Evolutionary conservation across 2,329 filamentous ascomycete genomes (phyloP), one percentile per base, ranked within the genome.

Genomic region (Cylindrodendrum hubeiense): DNA sequence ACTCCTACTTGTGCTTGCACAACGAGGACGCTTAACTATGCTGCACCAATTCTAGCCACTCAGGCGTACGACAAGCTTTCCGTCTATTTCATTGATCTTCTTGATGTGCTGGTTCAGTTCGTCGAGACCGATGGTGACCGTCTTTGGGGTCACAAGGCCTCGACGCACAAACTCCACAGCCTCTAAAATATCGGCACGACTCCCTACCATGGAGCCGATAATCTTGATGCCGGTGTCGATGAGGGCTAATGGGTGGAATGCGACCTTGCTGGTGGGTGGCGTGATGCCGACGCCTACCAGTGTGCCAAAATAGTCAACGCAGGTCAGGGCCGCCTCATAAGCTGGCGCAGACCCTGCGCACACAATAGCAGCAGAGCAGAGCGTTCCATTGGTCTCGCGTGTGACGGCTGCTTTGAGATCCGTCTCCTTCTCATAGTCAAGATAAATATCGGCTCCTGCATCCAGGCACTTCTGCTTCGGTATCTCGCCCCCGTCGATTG

Each of bases 151-250:
- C 9, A 64, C 61, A 17, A 60, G 30, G 17, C 55, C 44, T 28
- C 61, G 52, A 2, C 26, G 43, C 15, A 64, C 61, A 28, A 64
- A 64, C 26, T 64, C 61, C 41, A 64, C 49, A 5, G 61, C 61
- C 41, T 60, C 61, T 1, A 39, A 24, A 37, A 64, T 44, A 19
- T 64, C 61, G 1, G 61, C 43, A 13, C 61, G 49, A 9, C 39
- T 60, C 3, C 61, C 61, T 5, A 64, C 55, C 13, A 53, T 49
- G 3, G 61, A 64, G 6, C 61, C 61, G 9, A 49, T 26, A 21
- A 64, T 53, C 19, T 47, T 64, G 30, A 52, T 49, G 6, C 61
- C 61, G 13, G 52, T 60, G 22, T 51, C 61, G 13, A 64, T 64
- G 15, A 64, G 33, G 17, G 30, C 6, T 4, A 64, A 34, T 1